Conservation (phyloP, 202 grass and related monocot genomes). For the Schoenoplectus triqueter region DNA sequence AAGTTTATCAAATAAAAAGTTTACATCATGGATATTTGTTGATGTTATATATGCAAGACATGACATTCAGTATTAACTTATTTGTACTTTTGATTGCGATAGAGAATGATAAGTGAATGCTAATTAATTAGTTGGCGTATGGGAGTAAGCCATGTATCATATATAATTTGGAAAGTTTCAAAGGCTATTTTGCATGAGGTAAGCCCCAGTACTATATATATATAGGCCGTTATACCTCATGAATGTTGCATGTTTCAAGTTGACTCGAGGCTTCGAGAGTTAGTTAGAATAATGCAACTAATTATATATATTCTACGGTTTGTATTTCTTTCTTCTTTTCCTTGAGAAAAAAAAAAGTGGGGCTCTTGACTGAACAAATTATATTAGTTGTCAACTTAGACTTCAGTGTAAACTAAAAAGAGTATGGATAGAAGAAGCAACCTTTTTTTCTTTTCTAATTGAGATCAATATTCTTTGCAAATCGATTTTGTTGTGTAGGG, state of each 20-base stretch:
- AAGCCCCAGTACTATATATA: background rate
- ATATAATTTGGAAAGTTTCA: background rate
- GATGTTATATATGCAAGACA: slow-evolving; percentile 4
- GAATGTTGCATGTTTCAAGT: slow-evolving; percentile 23
- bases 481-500: background rate
- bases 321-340: background rate
- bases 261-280: background rate
- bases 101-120: slow-evolving; percentile 27
- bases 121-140: slow-evolving; percentile 22
- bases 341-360: background rate
- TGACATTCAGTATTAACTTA: background rate
- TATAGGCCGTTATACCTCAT: background rate
- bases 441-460: background rate
- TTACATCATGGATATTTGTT: background rate
- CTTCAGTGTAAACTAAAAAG: background rate
- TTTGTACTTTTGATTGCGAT: slow-evolving; percentile 27
- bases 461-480: background rate
- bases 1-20: slow-evolving; percentile 21
- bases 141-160: background rate
- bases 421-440: background rate
- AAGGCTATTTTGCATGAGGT: slow-evolving; percentile 9
- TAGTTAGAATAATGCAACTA: slow-evolving; percentile 14
- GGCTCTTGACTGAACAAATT: background rate
- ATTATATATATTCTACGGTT: background rate
- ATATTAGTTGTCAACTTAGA: background rate